phyloP scores from a whole-genome alignment of 2,329 filamentous ascomycete genomes.

The Ophioceras dolichostomum region DNA sequence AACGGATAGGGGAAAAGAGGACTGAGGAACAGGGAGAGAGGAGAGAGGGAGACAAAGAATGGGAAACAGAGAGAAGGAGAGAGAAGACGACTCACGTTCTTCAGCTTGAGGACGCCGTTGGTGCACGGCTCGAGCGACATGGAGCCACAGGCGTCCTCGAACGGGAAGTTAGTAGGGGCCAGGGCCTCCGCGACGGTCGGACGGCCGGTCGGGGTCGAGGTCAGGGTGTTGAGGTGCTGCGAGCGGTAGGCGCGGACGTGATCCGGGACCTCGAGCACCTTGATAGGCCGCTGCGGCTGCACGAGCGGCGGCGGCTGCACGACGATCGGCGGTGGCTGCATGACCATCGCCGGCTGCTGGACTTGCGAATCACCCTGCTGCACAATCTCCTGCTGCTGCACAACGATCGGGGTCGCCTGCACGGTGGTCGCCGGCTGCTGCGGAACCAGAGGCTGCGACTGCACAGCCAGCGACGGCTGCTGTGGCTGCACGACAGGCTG shows the following conservation, averaged over 20 bases:
- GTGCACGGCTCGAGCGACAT: conserved; percentile 12
- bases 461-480: too few species aligned
- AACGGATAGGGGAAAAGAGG: background rate
- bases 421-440: too few species aligned
- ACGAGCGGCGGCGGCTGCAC: too few species aligned
- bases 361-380: too few species aligned
- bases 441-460: too few species aligned
- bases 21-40: background rate
- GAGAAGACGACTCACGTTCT: conserved; percentile 29
- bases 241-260: conserved; percentile 20
- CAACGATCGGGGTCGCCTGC: too few species aligned
- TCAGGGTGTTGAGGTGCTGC: conserved; percentile 22
- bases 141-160: conserved; percentile 25
- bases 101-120: conserved; percentile 34
- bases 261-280: conserved; percentile 7
- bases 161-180: conserved; percentile 29
- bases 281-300: background rate
- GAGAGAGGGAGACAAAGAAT: background rate
- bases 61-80: background rate
- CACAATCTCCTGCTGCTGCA: too few species aligned
- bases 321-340: too few species aligned
- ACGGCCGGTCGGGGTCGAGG: conserved; percentile 16
- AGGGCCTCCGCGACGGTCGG: conserved; percentile 24
- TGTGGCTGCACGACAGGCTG: too few species aligned
- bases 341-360: too few species aligned